Percentiles rank a stretch among this genome's conserved stretches.
These are phyloP conservation scores for Passiflora organensis DNA, from an alignment of 345 rosid species.

Conservation along the genomic window DNA sequence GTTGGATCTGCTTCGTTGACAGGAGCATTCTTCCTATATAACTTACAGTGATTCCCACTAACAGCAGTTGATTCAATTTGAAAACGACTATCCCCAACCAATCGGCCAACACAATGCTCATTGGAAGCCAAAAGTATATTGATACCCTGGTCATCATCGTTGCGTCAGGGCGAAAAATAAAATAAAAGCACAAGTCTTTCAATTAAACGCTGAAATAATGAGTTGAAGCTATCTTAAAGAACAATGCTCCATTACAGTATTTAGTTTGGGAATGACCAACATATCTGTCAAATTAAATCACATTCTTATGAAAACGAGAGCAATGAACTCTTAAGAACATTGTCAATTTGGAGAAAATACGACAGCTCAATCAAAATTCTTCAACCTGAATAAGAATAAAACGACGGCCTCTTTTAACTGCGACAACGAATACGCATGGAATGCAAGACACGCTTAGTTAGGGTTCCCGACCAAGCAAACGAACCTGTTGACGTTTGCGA, in stretches of 20 bases:
- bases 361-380: too few relatives aligned
- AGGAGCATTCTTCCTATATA: conserved; percentile 41
- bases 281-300: too few relatives aligned
- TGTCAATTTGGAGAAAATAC: too few relatives aligned
- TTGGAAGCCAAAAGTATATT: conserved; percentile 65
- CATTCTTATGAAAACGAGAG: too few relatives aligned
- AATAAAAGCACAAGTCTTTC: too few relatives aligned
- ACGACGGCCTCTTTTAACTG: too few relatives aligned
- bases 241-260: too few relatives aligned
- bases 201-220: background rate
- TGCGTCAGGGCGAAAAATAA: conserved; percentile 5
- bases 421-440: background rate
- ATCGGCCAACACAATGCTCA: conserved; percentile 70
- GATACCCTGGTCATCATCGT: conserved; percentile 49
- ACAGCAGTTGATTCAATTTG: conserved; percentile 65
- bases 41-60: conserved; percentile 79
- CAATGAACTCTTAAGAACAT: too few relatives aligned
- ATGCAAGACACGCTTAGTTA: background rate
- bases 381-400: background rate
- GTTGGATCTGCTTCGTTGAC: conserved; percentile 27
- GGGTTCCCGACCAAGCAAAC: background rate
- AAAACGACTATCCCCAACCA: conserved; percentile 50
- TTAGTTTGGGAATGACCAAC: too few relatives aligned
- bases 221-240: too few relatives aligned
- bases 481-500: conserved; percentile 74